These are phyloP conservation scores for Claviceps cyperi DNA, from an alignment of 2,329 filamentous ascomycete species.

Conservation along the genomic window DNA sequence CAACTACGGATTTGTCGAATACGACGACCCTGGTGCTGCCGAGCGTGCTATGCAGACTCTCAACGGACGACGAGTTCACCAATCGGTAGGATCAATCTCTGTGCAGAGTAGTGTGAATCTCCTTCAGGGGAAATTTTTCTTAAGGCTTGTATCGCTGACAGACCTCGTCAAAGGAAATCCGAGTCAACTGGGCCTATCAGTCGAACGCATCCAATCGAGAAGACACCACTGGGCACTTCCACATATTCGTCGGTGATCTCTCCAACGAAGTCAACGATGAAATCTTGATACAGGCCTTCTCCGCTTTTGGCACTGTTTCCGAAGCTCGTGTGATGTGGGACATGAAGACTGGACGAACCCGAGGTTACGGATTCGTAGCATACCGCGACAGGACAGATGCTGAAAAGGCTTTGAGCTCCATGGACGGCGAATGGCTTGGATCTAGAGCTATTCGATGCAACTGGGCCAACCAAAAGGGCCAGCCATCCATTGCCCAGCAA, in stretches of 20 bases:
- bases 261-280: conserved; percentile 99
- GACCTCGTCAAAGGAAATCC: conserved; percentile 59
- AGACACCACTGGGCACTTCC: conserved; percentile 95
- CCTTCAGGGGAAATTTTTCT: too few relatives aligned
- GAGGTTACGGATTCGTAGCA: conserved; percentile 94
- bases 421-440: conserved; percentile 98
- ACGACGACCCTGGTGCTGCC: conserved; percentile 91
- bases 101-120: background rate
- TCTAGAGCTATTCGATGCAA: conserved; percentile 98
- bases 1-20: conserved; percentile 98
- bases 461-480: conserved; percentile 99
- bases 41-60: conserved; percentile 95
- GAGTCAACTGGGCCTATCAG: conserved; percentile 99
- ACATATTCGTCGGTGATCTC: conserved; percentile 95
- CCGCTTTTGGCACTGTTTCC: conserved; percentile 86
- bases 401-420: conserved; percentile 89
- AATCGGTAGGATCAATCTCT: conserved; percentile 49
- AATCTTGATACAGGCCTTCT: conserved; percentile 83
- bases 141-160: conserved; percentile 4
- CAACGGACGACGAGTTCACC: conserved; percentile 89
- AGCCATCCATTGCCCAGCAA: conserved; percentile 95
- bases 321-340: conserved; percentile 99
- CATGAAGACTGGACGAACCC: conserved; percentile 97
- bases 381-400: conserved; percentile 89
- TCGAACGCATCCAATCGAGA: conserved; percentile 90